These are phyloP conservation scores for Lineolata rhizophorae DNA, from an alignment of 495 filamentous ascomycete genomes.

Conservation along the genomic window DNA sequence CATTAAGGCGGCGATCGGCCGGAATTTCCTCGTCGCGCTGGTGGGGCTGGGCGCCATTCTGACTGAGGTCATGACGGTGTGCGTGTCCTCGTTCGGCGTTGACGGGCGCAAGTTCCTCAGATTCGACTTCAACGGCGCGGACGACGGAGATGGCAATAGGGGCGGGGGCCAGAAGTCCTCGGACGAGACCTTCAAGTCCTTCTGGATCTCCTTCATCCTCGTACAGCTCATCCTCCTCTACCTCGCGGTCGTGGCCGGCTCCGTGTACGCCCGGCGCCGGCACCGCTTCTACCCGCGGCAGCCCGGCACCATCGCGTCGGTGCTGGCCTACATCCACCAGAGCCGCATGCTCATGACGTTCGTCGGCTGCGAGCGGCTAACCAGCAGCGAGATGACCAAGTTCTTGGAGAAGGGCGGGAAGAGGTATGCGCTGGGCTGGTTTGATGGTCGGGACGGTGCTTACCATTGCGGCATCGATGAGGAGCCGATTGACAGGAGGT, in stretches of 20 bases:
- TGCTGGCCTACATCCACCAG: slow-evolving; percentile 53
- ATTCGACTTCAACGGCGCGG: slow-evolving; percentile 3
- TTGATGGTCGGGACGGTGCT: slow-evolving; percentile 38
- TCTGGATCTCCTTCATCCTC: slow-evolving; percentile 34
- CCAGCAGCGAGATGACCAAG: slow-evolving; percentile 30
- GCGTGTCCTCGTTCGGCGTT: slow-evolving; percentile 37
- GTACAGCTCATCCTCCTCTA: slow-evolving; percentile 34
- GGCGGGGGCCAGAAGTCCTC: slow-evolving; percentile 19
- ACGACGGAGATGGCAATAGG: not conserved
- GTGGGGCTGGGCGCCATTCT: slow-evolving; percentile 41
- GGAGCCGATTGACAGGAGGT: slow-evolving; percentile 48
- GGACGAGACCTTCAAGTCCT: slow-evolving; percentile 37
- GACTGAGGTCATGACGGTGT: slow-evolving; percentile 44
- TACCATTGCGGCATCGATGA: slow-evolving; percentile 49
- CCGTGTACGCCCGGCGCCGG: slow-evolving; percentile 32
- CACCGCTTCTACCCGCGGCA: slow-evolving; percentile 47
- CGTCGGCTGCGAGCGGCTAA: slow-evolving; percentile 38
- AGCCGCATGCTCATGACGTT: slow-evolving; percentile 49
- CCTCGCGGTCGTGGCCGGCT: slow-evolving; percentile 26
- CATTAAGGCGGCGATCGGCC: slow-evolving; percentile 33
- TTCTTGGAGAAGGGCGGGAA: slow-evolving; percentile 30
- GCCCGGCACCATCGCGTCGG: slow-evolving; percentile 47
- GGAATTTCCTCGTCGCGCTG: slow-evolving; percentile 37
- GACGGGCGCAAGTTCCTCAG: slow-evolving; percentile 30
- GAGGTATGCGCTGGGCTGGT: slow-evolving; percentile 54